Percentiles rank a stretch among this genome's conserved stretches.
phyloP scores from a whole-genome alignment of 305 asterid species.

The Coffea humblotiana region DNA sequence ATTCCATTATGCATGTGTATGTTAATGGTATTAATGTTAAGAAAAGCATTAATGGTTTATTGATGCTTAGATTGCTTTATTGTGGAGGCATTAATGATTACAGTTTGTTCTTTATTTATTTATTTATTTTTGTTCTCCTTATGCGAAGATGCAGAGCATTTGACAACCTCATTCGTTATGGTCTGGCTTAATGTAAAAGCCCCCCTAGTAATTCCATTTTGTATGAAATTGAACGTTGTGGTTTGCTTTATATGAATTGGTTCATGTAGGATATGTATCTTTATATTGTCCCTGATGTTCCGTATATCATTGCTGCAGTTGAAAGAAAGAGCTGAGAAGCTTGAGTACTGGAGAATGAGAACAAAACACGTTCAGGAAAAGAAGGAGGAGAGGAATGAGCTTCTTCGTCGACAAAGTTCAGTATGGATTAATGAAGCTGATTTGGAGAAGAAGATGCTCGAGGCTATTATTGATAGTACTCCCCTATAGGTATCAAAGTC shows the following conservation, averaged over 20 bases:
- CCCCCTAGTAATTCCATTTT: neutral
- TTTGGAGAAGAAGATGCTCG: conserved; percentile 34
- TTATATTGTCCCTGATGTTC: neutral
- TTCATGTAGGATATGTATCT: neutral
- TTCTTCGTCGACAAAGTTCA: conserved; percentile 47
- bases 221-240: neutral
- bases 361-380: conserved; percentile 44
- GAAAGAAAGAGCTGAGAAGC: conserved; percentile 79
- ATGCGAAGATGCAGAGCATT: neutral
- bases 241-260: neutral
- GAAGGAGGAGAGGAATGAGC: conserved; percentile 59
- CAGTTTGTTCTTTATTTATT: neutral
- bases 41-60: too few relatives aligned
- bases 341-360: conserved; percentile 77
- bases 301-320: conserved; percentile 38
- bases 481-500: neutral
- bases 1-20: too few relatives aligned
- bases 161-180: neutral
- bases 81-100: too few relatives aligned
- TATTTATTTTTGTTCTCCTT: neutral
- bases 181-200: neutral
- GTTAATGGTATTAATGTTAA: too few relatives aligned
- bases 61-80: too few relatives aligned
- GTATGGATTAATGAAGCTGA: conserved; percentile 50
- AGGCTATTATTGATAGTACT: conserved; percentile 10